Evolutionary conservation across 306 rosid species (phyloP).

Genomic region (Medicago lupulina): DNA sequence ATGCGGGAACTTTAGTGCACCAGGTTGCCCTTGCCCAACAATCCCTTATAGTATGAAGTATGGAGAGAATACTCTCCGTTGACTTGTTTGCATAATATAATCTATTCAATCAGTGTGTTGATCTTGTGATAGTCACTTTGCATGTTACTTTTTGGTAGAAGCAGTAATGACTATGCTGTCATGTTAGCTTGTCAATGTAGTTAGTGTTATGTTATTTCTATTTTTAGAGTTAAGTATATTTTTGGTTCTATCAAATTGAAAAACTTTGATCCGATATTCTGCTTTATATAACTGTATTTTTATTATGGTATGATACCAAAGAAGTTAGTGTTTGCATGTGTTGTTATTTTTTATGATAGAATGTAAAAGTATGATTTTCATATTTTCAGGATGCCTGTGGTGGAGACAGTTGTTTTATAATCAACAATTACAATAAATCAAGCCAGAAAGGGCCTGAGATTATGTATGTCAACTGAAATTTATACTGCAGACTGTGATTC

Average conservation of each 20-base stretch:
- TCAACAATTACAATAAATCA: slow-evolving; percentile 62
- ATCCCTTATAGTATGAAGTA: background rate
- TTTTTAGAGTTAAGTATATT: background rate
- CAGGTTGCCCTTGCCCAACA: too few species aligned
- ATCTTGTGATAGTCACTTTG: slow-evolving; percentile 20
- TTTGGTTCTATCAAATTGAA: background rate
- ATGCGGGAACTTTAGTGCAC: too few species aligned
- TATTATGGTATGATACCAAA: slow-evolving; percentile 9
- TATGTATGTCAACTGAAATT: slow-evolving; percentile 54
- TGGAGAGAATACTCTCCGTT: background rate
- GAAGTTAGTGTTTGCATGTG: slow-evolving; percentile 9
- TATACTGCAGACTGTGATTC: slow-evolving; percentile 29
- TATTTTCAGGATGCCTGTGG: slow-evolving; percentile 76
- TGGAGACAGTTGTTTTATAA: slow-evolving; percentile 78
- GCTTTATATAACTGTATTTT: slow-evolving; percentile 16
- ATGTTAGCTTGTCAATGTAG: background rate
- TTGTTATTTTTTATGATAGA: slow-evolving; percentile 29
- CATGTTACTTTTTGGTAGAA: slow-evolving; percentile 34
- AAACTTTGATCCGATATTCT: background rate
- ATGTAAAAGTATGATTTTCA: slow-evolving; percentile 21
- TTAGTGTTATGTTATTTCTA: background rate
- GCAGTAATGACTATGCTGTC: slow-evolving; percentile 14
- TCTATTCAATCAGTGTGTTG: slow-evolving; percentile 10
- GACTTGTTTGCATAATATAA: background rate
- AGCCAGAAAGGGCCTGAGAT: slow-evolving; percentile 67